A percentile compares a stretch with the other conserved stretches of the same genome.
phyloP scores from a whole-genome alignment of 352 stramenopile species.

The Phytophthora pistaciae region DNA sequence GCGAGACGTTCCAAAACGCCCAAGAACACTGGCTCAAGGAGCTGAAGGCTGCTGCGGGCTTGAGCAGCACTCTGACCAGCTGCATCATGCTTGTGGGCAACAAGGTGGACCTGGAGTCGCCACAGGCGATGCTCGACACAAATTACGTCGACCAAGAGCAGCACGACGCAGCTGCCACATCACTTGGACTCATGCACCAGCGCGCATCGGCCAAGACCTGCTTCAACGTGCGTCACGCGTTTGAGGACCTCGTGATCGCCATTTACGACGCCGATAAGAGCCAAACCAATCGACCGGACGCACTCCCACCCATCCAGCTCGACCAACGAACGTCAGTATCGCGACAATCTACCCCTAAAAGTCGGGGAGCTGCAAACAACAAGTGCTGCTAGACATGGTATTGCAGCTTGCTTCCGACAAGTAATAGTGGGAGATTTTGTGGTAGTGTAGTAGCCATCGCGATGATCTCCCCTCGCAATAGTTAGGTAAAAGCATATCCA shows the following conservation, averaged over 20 bases:
- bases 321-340: conserved; percentile 24
- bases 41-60: conserved; percentile 67
- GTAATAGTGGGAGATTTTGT: neutral
- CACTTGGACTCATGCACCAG: conserved; percentile 57
- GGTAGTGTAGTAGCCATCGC: neutral
- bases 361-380: neutral
- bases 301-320: conserved; percentile 47
- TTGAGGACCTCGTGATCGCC: conserved; percentile 76
- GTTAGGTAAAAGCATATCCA: neutral
- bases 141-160: conserved; percentile 44
- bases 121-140: conserved; percentile 6
- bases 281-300: conserved; percentile 50
- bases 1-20: conserved; percentile 72
- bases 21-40: conserved; percentile 81
- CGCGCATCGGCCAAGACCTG: conserved; percentile 79
- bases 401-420: neutral
- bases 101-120: conserved; percentile 68
- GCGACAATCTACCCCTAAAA: conserved; percentile 8
- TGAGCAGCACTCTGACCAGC: conserved; percentile 66
- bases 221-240: conserved; percentile 68
- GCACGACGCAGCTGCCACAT: conserved; percentile 50
- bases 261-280: conserved; percentile 75
- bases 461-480: neutral
- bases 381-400: conserved; percentile 27
- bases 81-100: conserved; percentile 87